Conservation (phyloP, 495 filamentous ascomycete genomes). For the Tuber microsphaerosporum region DNA sequence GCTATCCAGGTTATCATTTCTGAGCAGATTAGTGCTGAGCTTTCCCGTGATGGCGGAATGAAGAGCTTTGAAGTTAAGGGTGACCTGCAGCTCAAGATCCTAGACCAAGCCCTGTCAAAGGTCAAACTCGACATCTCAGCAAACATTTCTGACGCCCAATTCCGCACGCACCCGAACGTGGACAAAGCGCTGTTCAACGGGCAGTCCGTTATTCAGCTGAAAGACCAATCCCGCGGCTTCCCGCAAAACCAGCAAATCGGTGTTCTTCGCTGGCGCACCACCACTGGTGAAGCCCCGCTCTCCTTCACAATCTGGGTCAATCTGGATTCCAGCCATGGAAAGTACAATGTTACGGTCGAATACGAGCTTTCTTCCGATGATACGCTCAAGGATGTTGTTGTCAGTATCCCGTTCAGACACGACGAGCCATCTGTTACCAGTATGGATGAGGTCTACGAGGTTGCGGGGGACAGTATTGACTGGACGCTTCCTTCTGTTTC, state of each 20-base stretch:
- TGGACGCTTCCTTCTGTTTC: constrained; percentile 83
- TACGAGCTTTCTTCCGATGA: constrained; percentile 76
- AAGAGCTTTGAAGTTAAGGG: constrained; percentile 82
- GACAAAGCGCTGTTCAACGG: constrained; percentile 76
- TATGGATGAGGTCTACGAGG: constrained; percentile 90
- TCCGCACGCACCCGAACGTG: constrained; percentile 90
- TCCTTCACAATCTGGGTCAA: constrained; percentile 95
- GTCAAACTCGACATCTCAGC: constrained; percentile 73
- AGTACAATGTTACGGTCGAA: constrained; percentile 80
- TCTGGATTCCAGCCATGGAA: constrained; percentile 61
- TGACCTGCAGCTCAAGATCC: constrained; percentile 79
- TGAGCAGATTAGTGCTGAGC: constrained; percentile 77
- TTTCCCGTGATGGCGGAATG: constrained; percentile 75
- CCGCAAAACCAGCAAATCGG: constrained; percentile 83
- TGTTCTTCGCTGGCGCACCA: constrained; percentile 78
- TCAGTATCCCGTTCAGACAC: constrained; percentile 74
- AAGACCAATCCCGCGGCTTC: constrained; percentile 76
- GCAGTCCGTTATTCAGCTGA: constrained; percentile 72
- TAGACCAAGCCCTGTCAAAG: constrained; percentile 78
- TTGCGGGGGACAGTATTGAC: constrained; percentile 83
- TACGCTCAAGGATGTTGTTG: constrained; percentile 70
- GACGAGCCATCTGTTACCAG: constrained; percentile 81
- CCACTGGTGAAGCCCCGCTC: constrained; percentile 69
- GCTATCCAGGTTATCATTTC: constrained; percentile 78
- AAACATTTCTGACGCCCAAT: constrained; percentile 69